These are phyloP conservation scores for Coriolopsis trogii DNA, from an alignment of 1,284 basidiomycete species.

Conservation along the genomic window DNA sequence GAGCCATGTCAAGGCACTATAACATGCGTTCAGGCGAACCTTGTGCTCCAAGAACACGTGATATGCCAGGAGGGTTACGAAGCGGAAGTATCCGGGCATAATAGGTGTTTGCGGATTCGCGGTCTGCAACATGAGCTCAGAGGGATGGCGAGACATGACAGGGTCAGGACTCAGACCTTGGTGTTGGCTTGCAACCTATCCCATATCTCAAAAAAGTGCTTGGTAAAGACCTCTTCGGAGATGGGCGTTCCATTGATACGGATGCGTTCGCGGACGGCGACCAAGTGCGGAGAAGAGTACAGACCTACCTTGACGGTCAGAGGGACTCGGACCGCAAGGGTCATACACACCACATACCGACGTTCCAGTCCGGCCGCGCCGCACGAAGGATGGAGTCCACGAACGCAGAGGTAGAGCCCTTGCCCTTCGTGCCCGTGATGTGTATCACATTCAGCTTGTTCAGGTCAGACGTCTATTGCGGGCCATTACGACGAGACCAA, in stretches of 20 bases:
- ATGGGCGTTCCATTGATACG: slow-evolving; percentile 91
- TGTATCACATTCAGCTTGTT: slow-evolving; percentile 94
- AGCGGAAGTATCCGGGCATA: slow-evolving; percentile 94
- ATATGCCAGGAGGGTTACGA: slow-evolving; percentile 90
- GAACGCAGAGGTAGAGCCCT: slow-evolving; percentile 97
- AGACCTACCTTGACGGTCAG: slow-evolving; percentile 54
- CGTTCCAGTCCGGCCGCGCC: slow-evolving; percentile 67
- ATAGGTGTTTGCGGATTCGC: slow-evolving; percentile 59
- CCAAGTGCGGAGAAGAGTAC: slow-evolving; percentile 97
- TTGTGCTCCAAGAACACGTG: slow-evolving; percentile 85
- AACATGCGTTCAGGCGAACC: slow-evolving; percentile 39
- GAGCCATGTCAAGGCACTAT: background rate
- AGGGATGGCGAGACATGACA: background rate
- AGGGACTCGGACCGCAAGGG: background rate
- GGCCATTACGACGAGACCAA: slow-evolving; percentile 13
- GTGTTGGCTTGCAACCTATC: slow-evolving; percentile 78
- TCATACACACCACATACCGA: slow-evolving; percentile 48
- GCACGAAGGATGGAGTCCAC: slow-evolving; percentile 75
- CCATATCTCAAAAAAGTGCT: slow-evolving; percentile 98
- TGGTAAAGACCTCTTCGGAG: slow-evolving; percentile 86
- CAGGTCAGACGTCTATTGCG: slow-evolving; percentile 72
- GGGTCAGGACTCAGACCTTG: too few species aligned
- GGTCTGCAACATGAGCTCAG: slow-evolving; percentile 41
- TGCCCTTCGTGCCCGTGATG: slow-evolving; percentile 98
- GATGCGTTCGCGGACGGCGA: slow-evolving; percentile 95